phyloP scores from a whole-genome alignment of 352 stramenopile genomes.

The Pythium aristosporum region DNA sequence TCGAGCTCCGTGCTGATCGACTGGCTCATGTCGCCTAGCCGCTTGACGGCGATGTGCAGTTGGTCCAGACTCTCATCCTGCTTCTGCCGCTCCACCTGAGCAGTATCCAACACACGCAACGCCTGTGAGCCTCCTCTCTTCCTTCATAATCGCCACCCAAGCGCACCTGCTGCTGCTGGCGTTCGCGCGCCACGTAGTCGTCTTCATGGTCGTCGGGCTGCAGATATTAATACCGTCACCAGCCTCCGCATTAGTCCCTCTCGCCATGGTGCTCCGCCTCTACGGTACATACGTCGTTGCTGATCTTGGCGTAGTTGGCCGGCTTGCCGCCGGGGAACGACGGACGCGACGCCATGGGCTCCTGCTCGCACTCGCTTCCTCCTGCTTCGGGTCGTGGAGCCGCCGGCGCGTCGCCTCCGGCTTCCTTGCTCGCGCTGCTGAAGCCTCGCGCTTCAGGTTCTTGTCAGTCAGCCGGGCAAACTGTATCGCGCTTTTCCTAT shows the following conservation, averaged over 20 bases:
- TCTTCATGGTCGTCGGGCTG: conserved; percentile 52
- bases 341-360: conserved; percentile 44
- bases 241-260: neutral
- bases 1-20: conserved; percentile 85
- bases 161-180: conserved; percentile 48
- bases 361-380: neutral
- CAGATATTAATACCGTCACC: neutral
- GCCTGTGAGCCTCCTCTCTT: neutral
- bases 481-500: conserved; percentile 2
- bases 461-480: conserved; percentile 31
- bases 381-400: neutral
- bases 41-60: conserved; percentile 76
- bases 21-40: conserved; percentile 78
- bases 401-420: neutral
- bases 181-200: conserved; percentile 52
- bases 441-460: conserved; percentile 12
- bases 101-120: neutral
- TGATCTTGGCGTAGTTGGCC: conserved; percentile 71
- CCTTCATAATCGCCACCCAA: neutral
- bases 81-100: conserved; percentile 67
- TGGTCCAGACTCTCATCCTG: conserved; percentile 83
- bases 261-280: no score
- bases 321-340: conserved; percentile 63
- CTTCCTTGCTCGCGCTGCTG: neutral
- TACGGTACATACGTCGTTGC: conserved; percentile 42